Percentiles rank a stretch among this genome's conserved stretches.
phyloP scores from a whole-genome alignment of 345 rosid species.

The Arabis alpina region DNA sequence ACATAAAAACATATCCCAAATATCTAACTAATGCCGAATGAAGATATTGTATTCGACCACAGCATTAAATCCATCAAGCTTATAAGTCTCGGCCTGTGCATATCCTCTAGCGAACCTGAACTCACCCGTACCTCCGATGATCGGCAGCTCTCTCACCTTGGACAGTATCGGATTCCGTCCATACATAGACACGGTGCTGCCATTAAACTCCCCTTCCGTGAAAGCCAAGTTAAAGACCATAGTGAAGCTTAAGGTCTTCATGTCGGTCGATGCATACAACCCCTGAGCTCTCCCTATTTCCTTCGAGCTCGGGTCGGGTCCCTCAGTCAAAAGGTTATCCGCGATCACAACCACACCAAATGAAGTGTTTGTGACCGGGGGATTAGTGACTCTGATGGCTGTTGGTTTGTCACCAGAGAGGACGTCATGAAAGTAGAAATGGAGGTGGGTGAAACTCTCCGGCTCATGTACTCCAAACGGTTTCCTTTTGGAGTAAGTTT shows the following conservation, averaged over 20 bases:
- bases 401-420: slow-evolving; percentile 48
- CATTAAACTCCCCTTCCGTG: slow-evolving; percentile 56
- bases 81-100: slow-evolving; percentile 39
- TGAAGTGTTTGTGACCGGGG: slow-evolving; percentile 40
- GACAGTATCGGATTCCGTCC: slow-evolving; percentile 46
- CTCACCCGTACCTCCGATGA: slow-evolving; percentile 43
- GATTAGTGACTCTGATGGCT: slow-evolving; percentile 45
- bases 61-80: slow-evolving; percentile 8
- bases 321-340: slow-evolving; percentile 56
- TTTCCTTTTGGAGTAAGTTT: slow-evolving; percentile 31
- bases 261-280: slow-evolving; percentile 52
- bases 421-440: slow-evolving; percentile 62
- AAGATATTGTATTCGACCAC: slow-evolving; percentile 32
- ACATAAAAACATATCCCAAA: background rate
- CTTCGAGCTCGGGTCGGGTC: slow-evolving; percentile 48
- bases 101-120: slow-evolving; percentile 50
- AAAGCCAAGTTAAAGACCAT: slow-evolving; percentile 58
- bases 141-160: slow-evolving; percentile 37
- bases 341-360: slow-evolving; percentile 54
- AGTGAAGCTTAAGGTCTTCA: slow-evolving; percentile 35
- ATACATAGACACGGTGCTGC: slow-evolving; percentile 54
- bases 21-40: slow-evolving; percentile 18
- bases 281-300: slow-evolving; percentile 64
- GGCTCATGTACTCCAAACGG: slow-evolving; percentile 37
- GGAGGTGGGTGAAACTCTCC: slow-evolving; percentile 56